Evolutionary conservation across 176 grass and related monocot species (phyloP).

Genomic region (Carex kokanica): DNA sequence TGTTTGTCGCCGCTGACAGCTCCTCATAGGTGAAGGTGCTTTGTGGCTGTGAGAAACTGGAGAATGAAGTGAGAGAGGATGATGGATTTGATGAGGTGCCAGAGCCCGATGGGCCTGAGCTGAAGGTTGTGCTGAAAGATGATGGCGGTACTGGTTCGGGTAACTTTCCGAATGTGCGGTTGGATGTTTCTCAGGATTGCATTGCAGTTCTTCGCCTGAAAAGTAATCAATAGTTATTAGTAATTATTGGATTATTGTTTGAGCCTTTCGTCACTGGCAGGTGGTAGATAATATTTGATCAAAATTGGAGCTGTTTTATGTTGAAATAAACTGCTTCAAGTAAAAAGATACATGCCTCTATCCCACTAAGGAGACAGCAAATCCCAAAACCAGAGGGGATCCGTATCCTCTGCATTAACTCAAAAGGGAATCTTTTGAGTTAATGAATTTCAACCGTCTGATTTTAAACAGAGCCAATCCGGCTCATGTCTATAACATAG

Average conservation of each 20-base stretch:
- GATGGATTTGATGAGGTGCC: slow-evolving; percentile 5
- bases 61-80: not conserved
- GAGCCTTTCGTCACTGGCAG: not conserved
- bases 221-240: not conserved
- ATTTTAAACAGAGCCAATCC: no score
- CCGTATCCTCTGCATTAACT: no score
- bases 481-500: no score
- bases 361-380: not conserved
- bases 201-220: not conserved
- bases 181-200: not conserved
- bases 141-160: slow-evolving; percentile 10
- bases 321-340: not conserved
- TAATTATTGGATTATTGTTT: not conserved
- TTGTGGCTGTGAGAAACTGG: not conserved
- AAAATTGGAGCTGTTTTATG: not conserved
- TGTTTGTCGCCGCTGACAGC: slow-evolving; percentile 26
- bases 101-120: not conserved
- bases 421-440: no score
- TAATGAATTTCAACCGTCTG: no score
- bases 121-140: slow-evolving; percentile 18
- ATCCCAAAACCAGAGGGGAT: no score
- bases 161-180: not conserved
- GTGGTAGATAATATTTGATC: not conserved
- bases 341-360: not conserved
- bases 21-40: slow-evolving; percentile 30